Conservation (phyloP, 768 basidiomycete species). For the Tubosaeta brunneosetosa region DNA sequence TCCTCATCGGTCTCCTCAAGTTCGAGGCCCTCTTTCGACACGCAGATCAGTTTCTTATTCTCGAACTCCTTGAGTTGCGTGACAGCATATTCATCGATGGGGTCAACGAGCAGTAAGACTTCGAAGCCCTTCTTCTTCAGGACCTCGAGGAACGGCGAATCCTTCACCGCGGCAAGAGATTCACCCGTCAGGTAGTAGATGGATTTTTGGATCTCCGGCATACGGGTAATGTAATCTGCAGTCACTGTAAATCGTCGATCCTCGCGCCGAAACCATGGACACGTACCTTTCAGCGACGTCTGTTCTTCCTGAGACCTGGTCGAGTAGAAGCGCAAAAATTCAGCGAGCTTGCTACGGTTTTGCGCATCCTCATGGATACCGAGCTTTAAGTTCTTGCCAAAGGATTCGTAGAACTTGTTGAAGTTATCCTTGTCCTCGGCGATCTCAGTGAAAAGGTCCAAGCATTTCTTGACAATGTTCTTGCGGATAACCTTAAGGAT, state of each 20-base stretch:
- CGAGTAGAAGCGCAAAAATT: slow-evolving; percentile 97
- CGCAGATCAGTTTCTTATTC: slow-evolving; percentile 93
- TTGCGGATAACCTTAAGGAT: slow-evolving; percentile 99
- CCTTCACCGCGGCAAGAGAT: slow-evolving; percentile 82
- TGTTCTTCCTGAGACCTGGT: slow-evolving; percentile 90
- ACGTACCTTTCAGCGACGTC: slow-evolving; percentile 86
- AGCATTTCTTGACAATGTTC: slow-evolving; percentile 97
- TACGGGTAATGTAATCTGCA: slow-evolving; percentile 96
- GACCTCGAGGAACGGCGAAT: slow-evolving; percentile 98
- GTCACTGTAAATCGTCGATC: not conserved
- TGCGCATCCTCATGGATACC: slow-evolving; percentile 99
- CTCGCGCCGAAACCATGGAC: not conserved
- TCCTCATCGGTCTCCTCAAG: slow-evolving; percentile 99
- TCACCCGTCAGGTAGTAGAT: slow-evolving; percentile 99
- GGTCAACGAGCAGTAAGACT: slow-evolving; percentile 94
- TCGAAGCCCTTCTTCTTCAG: slow-evolving; percentile 99
- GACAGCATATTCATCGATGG: slow-evolving; percentile 98
- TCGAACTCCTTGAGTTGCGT: slow-evolving; percentile 99
- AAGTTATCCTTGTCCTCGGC: slow-evolving; percentile 99
- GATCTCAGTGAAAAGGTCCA: slow-evolving; percentile 93
- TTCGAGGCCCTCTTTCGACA: slow-evolving; percentile 98
- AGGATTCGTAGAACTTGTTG: slow-evolving; percentile 93
- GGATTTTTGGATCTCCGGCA: slow-evolving; percentile 98
- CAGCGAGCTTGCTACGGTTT: slow-evolving; percentile 98
- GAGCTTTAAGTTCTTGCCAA: slow-evolving; percentile 99